These are phyloP conservation scores for Collybia sordida DNA, from an alignment of 768 basidiomycete genomes.

Conservation along the genomic window DNA sequence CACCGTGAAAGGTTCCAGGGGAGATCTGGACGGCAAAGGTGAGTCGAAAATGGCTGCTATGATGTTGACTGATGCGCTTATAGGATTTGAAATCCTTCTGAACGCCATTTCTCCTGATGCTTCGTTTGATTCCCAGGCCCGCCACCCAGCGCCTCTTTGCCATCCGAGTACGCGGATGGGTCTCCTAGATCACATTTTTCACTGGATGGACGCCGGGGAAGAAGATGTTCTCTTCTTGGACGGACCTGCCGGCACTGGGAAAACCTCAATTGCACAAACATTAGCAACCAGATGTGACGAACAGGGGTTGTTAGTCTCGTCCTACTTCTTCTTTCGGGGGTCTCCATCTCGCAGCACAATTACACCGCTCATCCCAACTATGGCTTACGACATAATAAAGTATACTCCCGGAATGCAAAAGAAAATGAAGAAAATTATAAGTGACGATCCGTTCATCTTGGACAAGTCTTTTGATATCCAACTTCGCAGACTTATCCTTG, in stretches of 20 bases:
- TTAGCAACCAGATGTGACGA: constrained; percentile 19
- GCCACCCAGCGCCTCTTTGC: too few species aligned
- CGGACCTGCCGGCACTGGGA: constrained; percentile 23
- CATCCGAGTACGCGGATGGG: too few species aligned
- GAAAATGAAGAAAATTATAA: neutral
- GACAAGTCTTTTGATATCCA: neutral
- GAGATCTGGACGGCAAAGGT: too few species aligned
- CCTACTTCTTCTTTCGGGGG: constrained; percentile 34
- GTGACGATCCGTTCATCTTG: neutral
- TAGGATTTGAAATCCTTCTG: too few species aligned
- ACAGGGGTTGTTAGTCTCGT: constrained; percentile 20
- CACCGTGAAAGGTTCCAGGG: too few species aligned
- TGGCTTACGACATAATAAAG: constrained; percentile 23
- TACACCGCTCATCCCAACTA: constrained; percentile 25
- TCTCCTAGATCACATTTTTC: too few species aligned
- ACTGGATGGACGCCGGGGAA: too few species aligned
- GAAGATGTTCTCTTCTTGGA: neutral
- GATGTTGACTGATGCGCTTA: too few species aligned
- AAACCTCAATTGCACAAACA: constrained; percentile 21
- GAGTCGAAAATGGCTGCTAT: too few species aligned
- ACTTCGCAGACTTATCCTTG: constrained; percentile 1
- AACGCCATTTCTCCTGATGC: too few species aligned
- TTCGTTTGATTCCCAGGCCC: too few species aligned
- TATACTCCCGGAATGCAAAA: constrained; percentile 4
- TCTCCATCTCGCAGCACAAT: constrained; percentile 23